A percentile compares a stretch with the other conserved stretches of the same genome.
Evolutionary conservation across 106 monocot genomes (phyloP).

Genomic region (Acorus gramineus): DNA sequence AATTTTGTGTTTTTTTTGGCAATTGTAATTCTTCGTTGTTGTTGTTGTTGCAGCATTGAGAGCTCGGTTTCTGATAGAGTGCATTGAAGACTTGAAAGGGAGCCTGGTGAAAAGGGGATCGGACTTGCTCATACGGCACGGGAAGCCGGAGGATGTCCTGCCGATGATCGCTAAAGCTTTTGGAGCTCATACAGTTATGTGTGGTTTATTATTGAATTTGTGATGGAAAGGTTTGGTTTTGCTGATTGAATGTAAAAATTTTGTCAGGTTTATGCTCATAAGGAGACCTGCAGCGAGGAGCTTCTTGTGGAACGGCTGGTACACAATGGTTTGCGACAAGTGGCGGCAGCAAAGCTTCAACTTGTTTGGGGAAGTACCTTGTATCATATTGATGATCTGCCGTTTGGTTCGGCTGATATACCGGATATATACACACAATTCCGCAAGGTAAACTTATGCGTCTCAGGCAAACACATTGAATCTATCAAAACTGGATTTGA

Average conservation of each 20-base stretch:
- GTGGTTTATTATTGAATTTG: neutral
- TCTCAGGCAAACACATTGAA: too few relatives aligned
- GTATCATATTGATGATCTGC: slow-evolving; percentile 94
- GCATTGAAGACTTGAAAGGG: slow-evolving; percentile 56
- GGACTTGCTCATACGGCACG: slow-evolving; percentile 48
- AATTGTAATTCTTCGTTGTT: slow-evolving; percentile 1
- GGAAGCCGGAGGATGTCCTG: slow-evolving; percentile 84
- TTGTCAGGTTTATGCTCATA: slow-evolving; percentile 70
- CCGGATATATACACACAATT: slow-evolving; percentile 97
- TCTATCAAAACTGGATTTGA: too few relatives aligned
- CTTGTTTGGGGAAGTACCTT: slow-evolving; percentile 89
- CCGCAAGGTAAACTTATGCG: slow-evolving; percentile 55
- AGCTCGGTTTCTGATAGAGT: slow-evolving; percentile 75
- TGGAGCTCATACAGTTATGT: slow-evolving; percentile 65
- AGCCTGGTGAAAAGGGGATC: slow-evolving; percentile 52
- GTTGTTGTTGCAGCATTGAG: slow-evolving; percentile 39
- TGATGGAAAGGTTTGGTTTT: neutral
- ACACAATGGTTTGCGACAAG: slow-evolving; percentile 37
- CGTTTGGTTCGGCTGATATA: slow-evolving; percentile 37
- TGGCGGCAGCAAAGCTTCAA: slow-evolving; percentile 35
- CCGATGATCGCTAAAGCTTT: slow-evolving; percentile 62
- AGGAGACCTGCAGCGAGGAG: slow-evolving; percentile 92
- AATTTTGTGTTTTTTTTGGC: neutral
- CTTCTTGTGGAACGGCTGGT: slow-evolving; percentile 62
- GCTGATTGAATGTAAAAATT: neutral